phyloP scores from a whole-genome alignment of 345 rosid genomes.

The Cochlearia excelsa region DNA sequence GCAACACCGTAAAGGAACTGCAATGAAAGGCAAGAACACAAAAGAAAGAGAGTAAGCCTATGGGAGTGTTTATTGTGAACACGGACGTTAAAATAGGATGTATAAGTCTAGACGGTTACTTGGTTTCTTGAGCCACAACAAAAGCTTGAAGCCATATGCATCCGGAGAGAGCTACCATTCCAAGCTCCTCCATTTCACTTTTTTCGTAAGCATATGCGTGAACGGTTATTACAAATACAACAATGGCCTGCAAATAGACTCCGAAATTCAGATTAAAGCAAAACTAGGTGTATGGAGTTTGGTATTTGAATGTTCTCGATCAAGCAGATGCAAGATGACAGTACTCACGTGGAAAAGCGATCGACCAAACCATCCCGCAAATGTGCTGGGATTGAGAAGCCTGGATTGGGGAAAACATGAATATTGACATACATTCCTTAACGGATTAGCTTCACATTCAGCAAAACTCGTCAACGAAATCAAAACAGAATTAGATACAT shows the following conservation, averaged over 20 bases:
- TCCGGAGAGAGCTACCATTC: slow-evolving; percentile 96
- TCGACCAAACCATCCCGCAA: slow-evolving; percentile 99
- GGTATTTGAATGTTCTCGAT: not conserved
- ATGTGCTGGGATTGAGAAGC: slow-evolving; percentile 98
- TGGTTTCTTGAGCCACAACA: slow-evolving; percentile 89
- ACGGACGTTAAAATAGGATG: not conserved
- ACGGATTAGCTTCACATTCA: slow-evolving; percentile 9
- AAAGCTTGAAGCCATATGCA: slow-evolving; percentile 99
- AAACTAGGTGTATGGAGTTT: slow-evolving; percentile 6
- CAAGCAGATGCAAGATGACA: not conserved
- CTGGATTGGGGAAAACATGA: slow-evolving; percentile 37
- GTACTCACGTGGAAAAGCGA: slow-evolving; percentile 85
- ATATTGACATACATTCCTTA: not conserved
- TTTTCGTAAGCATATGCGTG: slow-evolving; percentile 82
- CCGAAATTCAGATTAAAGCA: slow-evolving; percentile 1
- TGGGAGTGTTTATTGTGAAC: not conserved
- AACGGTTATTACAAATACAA: slow-evolving; percentile 80
- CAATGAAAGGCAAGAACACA: slow-evolving; percentile 26
- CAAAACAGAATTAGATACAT: not conserved
- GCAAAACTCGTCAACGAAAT: not conserved
- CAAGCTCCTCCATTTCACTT: slow-evolving; percentile 95
- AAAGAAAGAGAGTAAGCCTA: not conserved
- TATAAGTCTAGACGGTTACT: slow-evolving; percentile 48
- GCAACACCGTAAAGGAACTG: slow-evolving; percentile 89
- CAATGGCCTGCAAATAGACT: slow-evolving; percentile 70